Conservation (phyloP, 306 rosid species). For the Lathyrus tuberosus region DNA sequence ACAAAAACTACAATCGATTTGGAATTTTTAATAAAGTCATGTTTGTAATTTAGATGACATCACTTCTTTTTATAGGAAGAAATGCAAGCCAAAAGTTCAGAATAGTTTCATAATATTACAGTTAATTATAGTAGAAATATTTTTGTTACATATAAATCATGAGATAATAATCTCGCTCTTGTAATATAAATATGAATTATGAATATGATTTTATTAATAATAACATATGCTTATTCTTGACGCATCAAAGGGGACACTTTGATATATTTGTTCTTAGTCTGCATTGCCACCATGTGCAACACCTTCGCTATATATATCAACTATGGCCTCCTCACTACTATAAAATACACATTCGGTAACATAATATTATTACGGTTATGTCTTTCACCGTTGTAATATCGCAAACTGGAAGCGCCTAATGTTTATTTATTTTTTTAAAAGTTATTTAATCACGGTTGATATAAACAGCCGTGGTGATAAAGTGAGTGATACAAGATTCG, state of each 20-base stretch:
- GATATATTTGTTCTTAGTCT: constrained; percentile 41
- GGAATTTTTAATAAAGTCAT: neutral
- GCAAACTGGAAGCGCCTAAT: too few species aligned
- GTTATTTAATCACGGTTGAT: too few species aligned
- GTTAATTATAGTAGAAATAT: constrained; percentile 31
- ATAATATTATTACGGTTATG: too few species aligned
- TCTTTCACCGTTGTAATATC: too few species aligned
- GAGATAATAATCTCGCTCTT: constrained; percentile 17
- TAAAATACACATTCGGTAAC: too few species aligned
- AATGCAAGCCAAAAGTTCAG: neutral
- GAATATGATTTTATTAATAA: constrained; percentile 23
- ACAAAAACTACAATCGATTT: neutral
- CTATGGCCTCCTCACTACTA: too few species aligned
- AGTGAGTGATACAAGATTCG: too few species aligned
- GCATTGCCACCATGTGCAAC: constrained; percentile 64
- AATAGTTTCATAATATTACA: constrained; percentile 13
- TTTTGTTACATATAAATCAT: constrained; percentile 33
- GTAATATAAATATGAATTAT: neutral
- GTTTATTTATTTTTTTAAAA: too few species aligned
- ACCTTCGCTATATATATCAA: constrained; percentile 49
- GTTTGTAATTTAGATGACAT: too few species aligned
- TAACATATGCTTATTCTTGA: constrained; percentile 38
- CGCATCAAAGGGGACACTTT: constrained; percentile 22
- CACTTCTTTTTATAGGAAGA: constrained; percentile 5
- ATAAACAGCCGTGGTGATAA: too few species aligned